Evolutionary conservation across 345 rosid species (phyloP).

Genomic region (Cochlearia excelsa): DNA sequence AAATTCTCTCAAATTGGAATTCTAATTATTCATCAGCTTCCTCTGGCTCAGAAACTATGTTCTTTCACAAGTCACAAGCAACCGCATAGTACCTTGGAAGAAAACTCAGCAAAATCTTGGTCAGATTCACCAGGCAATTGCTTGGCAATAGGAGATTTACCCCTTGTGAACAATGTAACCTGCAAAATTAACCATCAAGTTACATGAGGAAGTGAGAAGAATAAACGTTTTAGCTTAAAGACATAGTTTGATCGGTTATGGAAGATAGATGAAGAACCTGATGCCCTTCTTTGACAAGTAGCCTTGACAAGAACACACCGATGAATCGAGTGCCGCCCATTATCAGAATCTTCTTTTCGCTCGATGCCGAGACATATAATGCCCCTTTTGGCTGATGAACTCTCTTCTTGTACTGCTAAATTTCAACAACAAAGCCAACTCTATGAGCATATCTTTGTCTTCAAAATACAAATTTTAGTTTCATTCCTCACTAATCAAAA

Average conservation of each 20-base stretch:
- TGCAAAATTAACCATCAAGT: slow-evolving; percentile 37
- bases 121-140: slow-evolving; percentile 90
- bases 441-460: slow-evolving; percentile 7
- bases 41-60: neutral
- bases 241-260: neutral
- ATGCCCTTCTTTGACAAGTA: slow-evolving; percentile 90
- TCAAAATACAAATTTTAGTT: neutral
- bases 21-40: neutral
- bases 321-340: slow-evolving; percentile 98
- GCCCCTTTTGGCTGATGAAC: slow-evolving; percentile 62
- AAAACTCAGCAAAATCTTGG: slow-evolving; percentile 74
- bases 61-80: slow-evolving; percentile 18
- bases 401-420: slow-evolving; percentile 71
- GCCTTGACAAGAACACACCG: slow-evolving; percentile 83
- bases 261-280: slow-evolving; percentile 48
- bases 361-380: slow-evolving; percentile 66
- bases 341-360: slow-evolving; percentile 79
- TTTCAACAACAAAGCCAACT: slow-evolving; percentile 19
- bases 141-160: slow-evolving; percentile 83
- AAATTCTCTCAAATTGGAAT: neutral
- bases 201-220: neutral
- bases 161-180: slow-evolving; percentile 95
- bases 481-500: slow-evolving; percentile 11
- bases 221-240: neutral
- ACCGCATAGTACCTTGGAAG: slow-evolving; percentile 62